Percentiles rank a stretch among this genome's conserved stretches.
Conservation (phyloP, 179 eudicot species). For the Camellia oleifera region DNA sequence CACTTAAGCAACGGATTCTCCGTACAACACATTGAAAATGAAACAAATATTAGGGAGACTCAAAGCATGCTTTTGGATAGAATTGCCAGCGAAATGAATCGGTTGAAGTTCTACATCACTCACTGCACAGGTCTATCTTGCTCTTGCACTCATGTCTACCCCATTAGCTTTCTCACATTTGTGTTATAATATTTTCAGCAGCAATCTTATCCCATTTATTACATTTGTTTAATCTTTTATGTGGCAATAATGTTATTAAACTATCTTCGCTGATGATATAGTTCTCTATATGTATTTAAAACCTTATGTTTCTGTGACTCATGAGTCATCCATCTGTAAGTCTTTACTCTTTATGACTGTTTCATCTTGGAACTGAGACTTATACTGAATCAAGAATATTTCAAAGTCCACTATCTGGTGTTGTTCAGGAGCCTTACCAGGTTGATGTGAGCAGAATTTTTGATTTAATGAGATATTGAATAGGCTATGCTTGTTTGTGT, state of each 20-base stretch:
- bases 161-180: background rate
- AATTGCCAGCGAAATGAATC: conserved; percentile 99
- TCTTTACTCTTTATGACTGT: background rate
- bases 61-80: conserved; percentile 99
- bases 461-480: no score
- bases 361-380: background rate
- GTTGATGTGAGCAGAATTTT: background rate
- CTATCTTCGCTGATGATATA: background rate
- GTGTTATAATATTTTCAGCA: conserved; percentile 1
- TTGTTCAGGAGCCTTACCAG: background rate
- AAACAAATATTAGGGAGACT: conserved; percentile 82
- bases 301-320: background rate
- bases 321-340: background rate
- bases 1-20: conserved; percentile 64
- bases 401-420: conserved; percentile 3
- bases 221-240: background rate
- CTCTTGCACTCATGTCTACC: conserved; percentile 27
- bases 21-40: conserved; percentile 67
- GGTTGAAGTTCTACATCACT: conserved; percentile 87
- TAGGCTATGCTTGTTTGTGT: no score
- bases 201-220: background rate
- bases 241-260: background rate
- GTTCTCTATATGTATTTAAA: background rate
- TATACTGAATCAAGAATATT: background rate
- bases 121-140: conserved; percentile 89